Evolutionary conservation across 1,284 basidiomycete species (phyloP), one percentile per base, ranked within the genome.

Genomic region (Papiliotrema laurentii): DNA sequence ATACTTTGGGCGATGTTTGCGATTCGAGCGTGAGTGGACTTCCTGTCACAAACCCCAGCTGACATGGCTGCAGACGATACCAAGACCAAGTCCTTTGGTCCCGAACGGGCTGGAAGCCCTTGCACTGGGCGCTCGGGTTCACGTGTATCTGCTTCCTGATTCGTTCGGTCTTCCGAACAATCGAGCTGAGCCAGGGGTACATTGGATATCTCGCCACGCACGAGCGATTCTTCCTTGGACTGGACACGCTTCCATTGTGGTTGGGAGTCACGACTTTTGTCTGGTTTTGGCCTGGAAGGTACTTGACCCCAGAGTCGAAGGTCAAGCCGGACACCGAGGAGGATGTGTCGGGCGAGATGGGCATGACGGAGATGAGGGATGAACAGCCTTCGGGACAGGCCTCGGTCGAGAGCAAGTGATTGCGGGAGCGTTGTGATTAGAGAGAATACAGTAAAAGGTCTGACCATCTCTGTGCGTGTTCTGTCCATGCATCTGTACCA

Each of bases 101-200:
- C 0, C 75, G 78, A 57, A 63, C 69, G 11, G 80, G 83, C 55
- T 86, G 84, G 85, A 78, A 80, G 38, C 64, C 79, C 4, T 71
- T 87, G 21, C 79, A 78, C 16, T 71, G 63, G 18, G 80, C 80
- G 2, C 63, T 86, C 44, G 67, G 74, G 11, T 59, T 85, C 54
- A 85, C 83, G 55, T 85, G 83, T 56, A 67, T 82, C 30, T 82
- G 83, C 30, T 84, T 87, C 54, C 63, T 85, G 59, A 78, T 86
- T 56, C 82, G 85, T 62, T 85, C 82, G 35, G 70, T 79, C 3
- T 87, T 82, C 69, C 79, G 86, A 64, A 81, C 81, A 2, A 76
- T 81, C 28, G 84, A 87, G 59, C 75, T 84, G 19, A 80, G 79
- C 7, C 74, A 86, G 70, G 85, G 85, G 57, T 85, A 78, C 68